Evolutionary conservation across 805 yeast genomes (phyloP), one percentile per base, ranked within the genome.

Genomic region (Kodamaea kaohsiungensis): DNA sequence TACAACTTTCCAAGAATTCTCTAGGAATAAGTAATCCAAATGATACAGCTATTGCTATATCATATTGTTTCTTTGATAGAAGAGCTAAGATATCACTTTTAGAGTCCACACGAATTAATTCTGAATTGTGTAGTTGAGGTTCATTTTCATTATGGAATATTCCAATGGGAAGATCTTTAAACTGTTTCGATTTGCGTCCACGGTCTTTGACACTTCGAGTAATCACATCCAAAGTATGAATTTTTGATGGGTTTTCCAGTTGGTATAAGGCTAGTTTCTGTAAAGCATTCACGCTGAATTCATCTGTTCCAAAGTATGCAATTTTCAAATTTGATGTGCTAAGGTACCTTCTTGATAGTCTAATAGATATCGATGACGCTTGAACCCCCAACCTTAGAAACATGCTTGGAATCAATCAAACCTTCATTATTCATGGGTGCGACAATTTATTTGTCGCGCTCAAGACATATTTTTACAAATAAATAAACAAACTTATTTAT

Each of bases 1-100:
- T 66, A 17, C 85, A 70, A 0, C 66, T 49, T 0, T 63, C 49
- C 1, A 95, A 68, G 58, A 91, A 83, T 1, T 66, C 54, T 0
- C 70, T 71, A 0, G 98, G 98, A 3, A 95, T 91, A 46, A 93
- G 73, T 49, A 78, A 77, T 0, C 98, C 99, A 67, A 85, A 95
- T 0, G 98, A 91, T 0, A 91, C 98, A 0, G 98, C 98, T n/a
- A 95, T 77, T 0, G 91, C 87, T 59, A 91, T 65, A 57, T 88
- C 82, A 66, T 80, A 86, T 1, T 66, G 53, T 1, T 65, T 54
- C 0, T 56, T 47, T 0, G 59, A 55, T 48, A 67, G 18, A 2
- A 64, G 54, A 46, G 61, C 56, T 50, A 60, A 48, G 12, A 76
- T 80, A 25, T 81, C 86, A 0, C 59, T 48, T 1, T 67, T 61